Percentiles rank a stretch among this genome's conserved stretches.
Evolutionary conservation across 495 filamentous ascomycete genomes (phyloP).

Genomic region (Talaromyces nanjingensis): DNA sequence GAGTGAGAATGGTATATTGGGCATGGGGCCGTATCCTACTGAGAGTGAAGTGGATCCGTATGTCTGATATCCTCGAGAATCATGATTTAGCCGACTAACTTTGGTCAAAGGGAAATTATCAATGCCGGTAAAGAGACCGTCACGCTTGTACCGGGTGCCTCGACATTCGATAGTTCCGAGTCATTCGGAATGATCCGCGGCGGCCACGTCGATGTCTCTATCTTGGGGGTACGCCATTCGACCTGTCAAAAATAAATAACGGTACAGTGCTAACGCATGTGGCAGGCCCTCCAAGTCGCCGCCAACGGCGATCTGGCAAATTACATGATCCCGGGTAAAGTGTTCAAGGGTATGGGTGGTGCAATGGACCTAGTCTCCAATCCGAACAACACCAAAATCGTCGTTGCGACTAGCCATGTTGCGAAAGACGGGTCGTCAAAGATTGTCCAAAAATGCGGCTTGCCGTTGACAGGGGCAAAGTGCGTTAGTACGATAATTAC

Average conservation of each 20-base stretch:
- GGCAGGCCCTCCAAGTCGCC: conserved; percentile 73
- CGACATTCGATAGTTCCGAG: conserved; percentile 80
- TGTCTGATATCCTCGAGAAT: conserved; percentile 9
- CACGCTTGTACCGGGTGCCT: conserved; percentile 70
- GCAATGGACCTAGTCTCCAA: conserved; percentile 92
- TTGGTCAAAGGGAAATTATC: conserved; percentile 58
- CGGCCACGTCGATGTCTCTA: conserved; percentile 82
- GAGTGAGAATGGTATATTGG: conserved; percentile 87
- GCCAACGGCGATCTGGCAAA: conserved; percentile 80
- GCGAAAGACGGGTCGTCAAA: conserved; percentile 85
- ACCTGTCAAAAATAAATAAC: background rate
- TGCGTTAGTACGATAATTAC: conserved; percentile 91
- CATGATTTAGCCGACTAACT: conserved; percentile 4
- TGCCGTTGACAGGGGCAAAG: conserved; percentile 77
- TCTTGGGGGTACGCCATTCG: conserved; percentile 53
- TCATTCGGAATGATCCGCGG: conserved; percentile 90
- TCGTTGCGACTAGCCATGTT: conserved; percentile 87
- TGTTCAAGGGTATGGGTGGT: conserved; percentile 88
- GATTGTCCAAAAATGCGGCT: conserved; percentile 76
- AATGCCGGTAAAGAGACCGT: conserved; percentile 95
- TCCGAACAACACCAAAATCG: conserved; percentile 78
- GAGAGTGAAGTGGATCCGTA: conserved; percentile 70
- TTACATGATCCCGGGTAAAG: conserved; percentile 89
- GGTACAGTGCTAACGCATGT: background rate
- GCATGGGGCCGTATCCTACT: conserved; percentile 77